A percentile compares a stretch with the other conserved stretches of the same genome.
Evolutionary conservation across 2,329 filamentous ascomycete species (phyloP).

Genomic region (Stylonectria norvegica): DNA sequence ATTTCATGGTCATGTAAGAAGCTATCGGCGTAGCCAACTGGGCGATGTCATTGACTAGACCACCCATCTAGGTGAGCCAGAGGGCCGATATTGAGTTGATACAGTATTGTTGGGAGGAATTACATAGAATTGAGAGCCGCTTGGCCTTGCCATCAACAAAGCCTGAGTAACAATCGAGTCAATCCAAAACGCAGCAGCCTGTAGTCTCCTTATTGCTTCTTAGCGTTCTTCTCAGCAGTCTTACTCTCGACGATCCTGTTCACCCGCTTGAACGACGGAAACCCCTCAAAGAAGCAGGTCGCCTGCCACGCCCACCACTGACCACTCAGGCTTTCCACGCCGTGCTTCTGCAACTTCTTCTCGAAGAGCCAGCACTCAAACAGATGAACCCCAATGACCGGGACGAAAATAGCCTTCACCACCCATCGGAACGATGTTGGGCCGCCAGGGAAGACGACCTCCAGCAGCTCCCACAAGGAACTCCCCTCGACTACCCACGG

Average conservation of each 20-base stretch:
- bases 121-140: too few relatives aligned
- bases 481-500: constrained; percentile 53
- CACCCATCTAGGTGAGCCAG: too few relatives aligned
- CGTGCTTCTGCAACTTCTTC: constrained; percentile 44
- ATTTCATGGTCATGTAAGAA: too few relatives aligned
- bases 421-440: constrained; percentile 55
- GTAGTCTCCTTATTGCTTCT: constrained; percentile 43
- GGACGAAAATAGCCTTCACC: constrained; percentile 54
- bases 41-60: too few relatives aligned
- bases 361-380: constrained; percentile 58
- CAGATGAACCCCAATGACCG: constrained; percentile 62
- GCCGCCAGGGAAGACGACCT: constrained; percentile 55
- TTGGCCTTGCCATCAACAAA: constrained; percentile 1
- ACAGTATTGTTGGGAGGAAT: too few relatives aligned
- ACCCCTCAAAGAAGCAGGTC: constrained; percentile 54
- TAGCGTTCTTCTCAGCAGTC: constrained; percentile 39
- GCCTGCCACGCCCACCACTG: constrained; percentile 57
- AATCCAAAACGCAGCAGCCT: too few relatives aligned
- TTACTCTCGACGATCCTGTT: constrained; percentile 46
- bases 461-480: constrained; percentile 46
- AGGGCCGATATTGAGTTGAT: too few relatives aligned
- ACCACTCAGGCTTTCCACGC: constrained; percentile 43
- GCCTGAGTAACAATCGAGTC: too few relatives aligned
- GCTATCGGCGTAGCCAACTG: too few relatives aligned
- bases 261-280: constrained; percentile 47